Base-by-base conservation (phyloP, 345 rosid species). In the Citrus sp. region DNA sequence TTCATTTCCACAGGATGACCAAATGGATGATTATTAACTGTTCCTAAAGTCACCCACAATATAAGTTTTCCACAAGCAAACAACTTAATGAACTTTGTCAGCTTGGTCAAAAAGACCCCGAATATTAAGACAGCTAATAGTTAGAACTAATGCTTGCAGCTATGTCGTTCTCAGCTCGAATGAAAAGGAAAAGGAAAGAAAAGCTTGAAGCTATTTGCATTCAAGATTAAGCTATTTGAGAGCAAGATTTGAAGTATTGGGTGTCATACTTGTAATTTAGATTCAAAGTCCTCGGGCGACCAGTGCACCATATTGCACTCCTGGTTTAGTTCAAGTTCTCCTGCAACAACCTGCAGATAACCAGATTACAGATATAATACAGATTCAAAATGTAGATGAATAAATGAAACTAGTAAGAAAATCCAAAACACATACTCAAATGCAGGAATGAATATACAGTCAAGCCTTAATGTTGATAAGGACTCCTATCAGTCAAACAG, bases 271-370 rank as follows among this genome's bases (percentile, higher is more conserved):
- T 96, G 99, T 80, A 96, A 88, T 83, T 92, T 96, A 80, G 99
- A 90, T 83, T 94, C 98, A 25, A 96, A 96, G 85, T 96, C 97
- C 86, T 92, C 98, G 2, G 98, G 94, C 42, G 99, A 96, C 98
- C 99, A 96, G 79, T 90, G 92, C 91, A 96, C 80, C 84, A 89
- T 82, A 74, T 90, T 92, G 83, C 90, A 94, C 85, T 94, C 99
- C 58, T 92, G 92, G 82, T 90, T 92, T 78, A 90, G 85, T 86
- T 94, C 99, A 37, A 96, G 94, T 89, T 96, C 98, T 76, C 99
- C 99, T 19, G 99, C 98, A 77, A 94, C 94, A 85, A 94, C 98
- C 99, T 96, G 89, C 79, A 76, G 77, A 63, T 27, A 80, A 73
- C 40, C 51, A 73, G 37, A 64, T 63, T 56, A 72, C 24, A 13